Evolutionary conservation across 345 rosid genomes (phyloP), one percentile per base, ranked within the genome.

Genomic region (Corchorus olitorius): DNA sequence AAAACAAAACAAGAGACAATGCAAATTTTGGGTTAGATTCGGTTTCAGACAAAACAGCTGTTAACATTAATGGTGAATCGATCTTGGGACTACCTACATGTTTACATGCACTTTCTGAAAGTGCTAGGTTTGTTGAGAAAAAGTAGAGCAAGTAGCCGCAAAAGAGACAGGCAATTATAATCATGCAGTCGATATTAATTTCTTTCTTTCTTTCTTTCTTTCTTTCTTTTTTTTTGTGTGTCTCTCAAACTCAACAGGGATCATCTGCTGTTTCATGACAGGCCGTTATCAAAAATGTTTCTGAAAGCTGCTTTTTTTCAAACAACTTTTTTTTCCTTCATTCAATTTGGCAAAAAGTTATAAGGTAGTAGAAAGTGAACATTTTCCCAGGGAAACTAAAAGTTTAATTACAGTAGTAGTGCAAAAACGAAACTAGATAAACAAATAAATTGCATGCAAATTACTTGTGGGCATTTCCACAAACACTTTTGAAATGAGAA

Each of bases 121-220:
- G 58, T 5, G 48, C 49, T 16, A 39, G 67, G 52, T 46, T 52
- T 84, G 86, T 77, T 82, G 65, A 76, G 2, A 82, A 84, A 86
- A 78, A 81, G 59, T 27, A 11, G 67, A 77, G 78, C 80, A 84
- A 76, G 58, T 58, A 73, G 84, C 84, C 83, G 65, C 49, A 75
- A 67, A 71, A 75, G 17, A 73, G 75, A 12, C 75, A 79, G 78
- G 59, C 84, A 78, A 70, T 9, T 33, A 75, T 70, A 78, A 70
- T 9, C 39, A 75, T 70, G 75, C 74, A 68, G 60, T 67, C 76
- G 10, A 33, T 72, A 72, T 56, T 72, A 55, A 72, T 72, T 72
- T 72, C 6, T 39, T 39, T 39, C 43, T 39, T 6, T 39, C 4
- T 8, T 68, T 68, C 50, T 68, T 72, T 72, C 5, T 39, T 39